phyloP scores from a whole-genome alignment of 2,329 filamentous ascomycete genomes.

The Fusarium clavum region DNA sequence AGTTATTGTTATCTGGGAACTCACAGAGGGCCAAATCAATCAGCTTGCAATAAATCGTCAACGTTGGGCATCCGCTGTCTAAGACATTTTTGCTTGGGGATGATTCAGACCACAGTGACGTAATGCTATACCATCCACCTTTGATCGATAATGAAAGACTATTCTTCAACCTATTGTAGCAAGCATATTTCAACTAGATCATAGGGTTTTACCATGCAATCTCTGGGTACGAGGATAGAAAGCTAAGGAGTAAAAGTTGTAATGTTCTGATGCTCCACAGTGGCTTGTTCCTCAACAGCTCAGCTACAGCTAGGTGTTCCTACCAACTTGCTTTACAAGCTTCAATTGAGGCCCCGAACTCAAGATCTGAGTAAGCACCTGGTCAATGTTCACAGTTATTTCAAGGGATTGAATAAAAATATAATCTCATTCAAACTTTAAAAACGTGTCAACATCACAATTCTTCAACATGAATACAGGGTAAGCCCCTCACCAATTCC shows the following conservation, averaged over 20 bases:
- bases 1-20: background rate
- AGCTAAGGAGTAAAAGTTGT: background rate
- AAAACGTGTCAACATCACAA: background rate
- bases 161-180: background rate
- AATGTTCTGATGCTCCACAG: background rate
- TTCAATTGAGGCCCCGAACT: background rate
- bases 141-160: background rate
- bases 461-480: constrained; percentile 13
- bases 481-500: constrained; percentile 18
- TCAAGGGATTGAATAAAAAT: background rate
- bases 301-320: background rate
- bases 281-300: background rate
- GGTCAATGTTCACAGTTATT: background rate
- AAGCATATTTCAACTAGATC: background rate
- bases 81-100: background rate
- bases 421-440: background rate
- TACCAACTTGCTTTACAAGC: background rate
- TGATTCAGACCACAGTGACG: background rate
- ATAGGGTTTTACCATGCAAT: background rate
- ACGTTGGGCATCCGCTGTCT: background rate
- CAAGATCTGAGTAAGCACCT: accelerated
- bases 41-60: background rate
- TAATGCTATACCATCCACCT: background rate
- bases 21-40: background rate
- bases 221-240: background rate